These are phyloP conservation scores for Mycena vulgaris DNA, from an alignment of 768 basidiomycete species.

Conservation along the genomic window DNA sequence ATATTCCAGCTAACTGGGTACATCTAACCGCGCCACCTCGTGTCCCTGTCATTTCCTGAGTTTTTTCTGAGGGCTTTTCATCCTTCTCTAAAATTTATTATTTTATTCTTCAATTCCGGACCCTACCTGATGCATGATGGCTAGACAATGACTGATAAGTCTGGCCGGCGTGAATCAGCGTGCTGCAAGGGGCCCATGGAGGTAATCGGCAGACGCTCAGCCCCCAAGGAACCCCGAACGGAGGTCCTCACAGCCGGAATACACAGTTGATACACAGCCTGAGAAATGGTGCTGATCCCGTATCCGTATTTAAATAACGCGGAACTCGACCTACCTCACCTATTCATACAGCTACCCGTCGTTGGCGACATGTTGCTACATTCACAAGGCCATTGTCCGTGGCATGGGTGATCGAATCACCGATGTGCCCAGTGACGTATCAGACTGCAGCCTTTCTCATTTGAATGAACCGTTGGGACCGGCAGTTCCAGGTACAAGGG, in stretches of 20 bases:
- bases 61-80: slow-evolving; percentile 1
- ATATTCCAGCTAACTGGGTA: too few species aligned
- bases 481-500: background rate
- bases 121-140: background rate
- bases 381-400: slow-evolving; percentile 12
- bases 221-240: slow-evolving; percentile 25
- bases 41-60: too few species aligned
- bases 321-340: background rate
- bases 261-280: slow-evolving; percentile 31
- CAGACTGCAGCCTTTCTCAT: background rate
- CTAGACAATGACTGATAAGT: slow-evolving; percentile 30
- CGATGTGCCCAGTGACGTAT: slow-evolving; percentile 2
- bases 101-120: too few species aligned
- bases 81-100: background rate
- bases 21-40: too few species aligned
- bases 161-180: slow-evolving; percentile 27
- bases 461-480: slow-evolving; percentile 18
- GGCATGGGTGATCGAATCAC: background rate
- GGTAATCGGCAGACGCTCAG: slow-evolving; percentile 2
- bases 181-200: slow-evolving; percentile 13
- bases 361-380: slow-evolving; percentile 1
- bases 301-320: slow-evolving; percentile 16
- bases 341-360: background rate
- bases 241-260: slow-evolving; percentile 19
- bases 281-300: slow-evolving; percentile 22